phyloP scores from a whole-genome alignment of 352 stramenopile genomes.

The Globisporangium paddicum region DNA sequence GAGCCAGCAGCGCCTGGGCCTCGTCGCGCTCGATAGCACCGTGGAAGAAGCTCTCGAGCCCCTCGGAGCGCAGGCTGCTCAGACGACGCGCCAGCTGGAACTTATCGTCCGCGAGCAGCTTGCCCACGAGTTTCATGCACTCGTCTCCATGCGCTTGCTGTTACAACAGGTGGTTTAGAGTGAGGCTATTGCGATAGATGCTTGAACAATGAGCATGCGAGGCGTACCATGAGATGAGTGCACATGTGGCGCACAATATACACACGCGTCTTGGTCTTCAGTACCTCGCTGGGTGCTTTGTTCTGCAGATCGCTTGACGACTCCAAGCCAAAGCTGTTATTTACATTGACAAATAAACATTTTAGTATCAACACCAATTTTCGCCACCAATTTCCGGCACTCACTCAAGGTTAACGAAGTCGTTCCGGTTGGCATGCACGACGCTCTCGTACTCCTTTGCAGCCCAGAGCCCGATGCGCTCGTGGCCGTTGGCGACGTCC shows the following conservation, averaged over 20 bases:
- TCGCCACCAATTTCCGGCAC: constrained; percentile 6
- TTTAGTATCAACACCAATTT: neutral
- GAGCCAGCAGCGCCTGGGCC: constrained; percentile 38
- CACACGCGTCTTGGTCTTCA: constrained; percentile 30
- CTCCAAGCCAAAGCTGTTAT: constrained; percentile 55
- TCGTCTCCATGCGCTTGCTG: constrained; percentile 52
- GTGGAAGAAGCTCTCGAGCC: constrained; percentile 75
- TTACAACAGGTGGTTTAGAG: neutral
- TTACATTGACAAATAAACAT: neutral
- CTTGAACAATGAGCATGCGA: neutral
- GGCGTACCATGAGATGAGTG: constrained; percentile 62
- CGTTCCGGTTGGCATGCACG: constrained; percentile 36
- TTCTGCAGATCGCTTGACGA: constrained; percentile 7
- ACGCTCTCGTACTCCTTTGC: constrained; percentile 49
- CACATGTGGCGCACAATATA: constrained; percentile 77
- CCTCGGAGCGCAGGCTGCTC: constrained; percentile 44
- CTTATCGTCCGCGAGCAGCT: constrained; percentile 53
- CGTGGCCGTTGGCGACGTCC: constrained; percentile 47
- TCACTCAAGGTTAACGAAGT: constrained; percentile 73
- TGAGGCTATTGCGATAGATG: neutral
- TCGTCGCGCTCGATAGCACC: constrained; percentile 58
- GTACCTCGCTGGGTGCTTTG: constrained; percentile 12
- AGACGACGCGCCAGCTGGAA: constrained; percentile 64
- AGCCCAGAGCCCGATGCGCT: constrained; percentile 55
- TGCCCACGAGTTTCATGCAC: constrained; percentile 49